These are phyloP conservation scores for Trypanosoma cruzi DNA, from an alignment of 208 protist species.

Conservation along the genomic window DNA sequence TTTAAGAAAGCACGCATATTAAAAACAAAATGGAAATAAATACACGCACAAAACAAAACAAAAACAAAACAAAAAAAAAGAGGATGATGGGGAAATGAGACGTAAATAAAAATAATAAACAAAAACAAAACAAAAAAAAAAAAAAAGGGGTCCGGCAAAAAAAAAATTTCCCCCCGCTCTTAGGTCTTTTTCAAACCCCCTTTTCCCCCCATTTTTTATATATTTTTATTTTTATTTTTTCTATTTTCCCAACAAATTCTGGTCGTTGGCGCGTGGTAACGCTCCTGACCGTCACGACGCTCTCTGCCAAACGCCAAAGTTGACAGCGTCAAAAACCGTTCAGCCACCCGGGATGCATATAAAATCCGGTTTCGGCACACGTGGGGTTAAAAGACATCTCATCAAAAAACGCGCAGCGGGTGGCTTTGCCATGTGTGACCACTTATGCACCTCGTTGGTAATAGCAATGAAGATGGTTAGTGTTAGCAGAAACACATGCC, in stretches of 20 bases:
- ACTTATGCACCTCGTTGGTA: constrained; percentile 96
- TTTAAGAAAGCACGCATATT: too few relatives aligned
- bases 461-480: constrained; percentile 84
- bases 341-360: constrained; percentile 95
- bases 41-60: too few relatives aligned
- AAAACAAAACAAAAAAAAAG: too few relatives aligned
- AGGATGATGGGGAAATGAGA: too few relatives aligned
- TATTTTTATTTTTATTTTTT: too few relatives aligned
- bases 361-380: constrained; percentile 86
- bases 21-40: too few relatives aligned
- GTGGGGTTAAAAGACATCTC: constrained; percentile 75
- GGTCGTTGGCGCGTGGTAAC: constrained; percentile 84
- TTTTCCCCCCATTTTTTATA: too few relatives aligned
- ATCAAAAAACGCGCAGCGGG: constrained; percentile 66
- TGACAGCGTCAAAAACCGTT: constrained; percentile 87
- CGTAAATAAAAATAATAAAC: too few relatives aligned
- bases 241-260: constrained; percentile 76
- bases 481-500: constrained; percentile 71
- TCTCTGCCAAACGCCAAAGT: constrained; percentile 92
- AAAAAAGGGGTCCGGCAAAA: too few relatives aligned
- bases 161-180: too few relatives aligned
- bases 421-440: constrained; percentile 87
- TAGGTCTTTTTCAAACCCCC: too few relatives aligned
- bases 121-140: too few relatives aligned
- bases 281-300: constrained; percentile 71